Conservation (phyloP, 2,329 filamentous ascomycete species). For the Neopestalotiopsis rosae region DNA sequence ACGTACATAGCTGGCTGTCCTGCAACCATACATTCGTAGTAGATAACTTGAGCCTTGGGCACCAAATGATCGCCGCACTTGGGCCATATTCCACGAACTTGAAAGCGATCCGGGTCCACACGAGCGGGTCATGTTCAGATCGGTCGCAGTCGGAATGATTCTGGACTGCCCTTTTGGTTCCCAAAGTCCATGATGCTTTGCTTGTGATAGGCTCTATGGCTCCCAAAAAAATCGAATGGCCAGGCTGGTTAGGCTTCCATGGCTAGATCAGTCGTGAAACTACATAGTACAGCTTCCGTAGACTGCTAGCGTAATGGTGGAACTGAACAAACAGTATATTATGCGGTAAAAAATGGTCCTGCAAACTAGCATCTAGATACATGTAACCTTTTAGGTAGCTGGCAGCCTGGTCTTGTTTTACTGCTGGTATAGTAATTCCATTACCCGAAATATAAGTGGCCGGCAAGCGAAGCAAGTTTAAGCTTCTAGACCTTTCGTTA, state of each 20-base stretch:
- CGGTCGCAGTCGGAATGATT: not conserved
- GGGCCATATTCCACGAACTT: conserved; percentile 5
- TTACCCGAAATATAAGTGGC: not conserved
- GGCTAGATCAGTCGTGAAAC: not conserved
- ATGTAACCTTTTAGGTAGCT: too few species aligned
- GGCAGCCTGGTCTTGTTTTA: not conserved
- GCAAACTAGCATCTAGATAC: not conserved
- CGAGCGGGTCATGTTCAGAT: conserved; percentile 1
- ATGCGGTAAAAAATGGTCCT: not conserved
- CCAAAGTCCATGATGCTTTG: not conserved
- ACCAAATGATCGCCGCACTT: conserved; percentile 12
- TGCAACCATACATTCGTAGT: not conserved
- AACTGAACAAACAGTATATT: not conserved
- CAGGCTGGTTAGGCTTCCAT: not conserved
- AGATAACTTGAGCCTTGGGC: conserved; percentile 4
- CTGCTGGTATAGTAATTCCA: not conserved
- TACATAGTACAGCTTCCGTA: not conserved
- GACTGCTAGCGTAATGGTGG: not conserved
- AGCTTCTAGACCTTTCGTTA: not conserved
- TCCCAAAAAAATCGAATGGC: not conserved
- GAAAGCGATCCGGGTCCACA: conserved; percentile 8
- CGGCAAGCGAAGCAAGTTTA: not conserved
- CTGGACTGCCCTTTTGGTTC: not conserved
- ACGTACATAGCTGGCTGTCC: conserved; percentile 2
- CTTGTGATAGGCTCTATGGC: not conserved